Base-by-base conservation (phyloP, 805 yeast species). In the Saccharomycopsis sp. region DNA sequence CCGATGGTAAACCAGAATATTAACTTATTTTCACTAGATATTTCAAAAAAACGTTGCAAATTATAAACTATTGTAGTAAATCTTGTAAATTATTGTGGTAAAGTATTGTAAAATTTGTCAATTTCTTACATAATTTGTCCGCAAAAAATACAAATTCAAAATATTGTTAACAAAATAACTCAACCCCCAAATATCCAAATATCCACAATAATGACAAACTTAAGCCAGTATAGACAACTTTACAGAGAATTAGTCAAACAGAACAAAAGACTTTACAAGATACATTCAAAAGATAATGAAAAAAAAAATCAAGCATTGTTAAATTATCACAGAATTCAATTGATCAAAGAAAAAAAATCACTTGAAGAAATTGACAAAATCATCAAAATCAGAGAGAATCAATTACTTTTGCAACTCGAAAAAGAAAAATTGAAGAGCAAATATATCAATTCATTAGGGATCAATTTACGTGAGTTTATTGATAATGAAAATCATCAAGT, bases 241-340 rank as follows among this genome's bases (percentile, higher is more conserved):
- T 42, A 42, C 30, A 6, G 44, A 6, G 49, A 45, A 31, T 44
- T 45, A 27, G 17, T 42, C 15, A 18, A n/a, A 12, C 46, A 35
- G 21, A 36, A 45, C 37, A 37, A 37, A 18, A 15, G 36, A 13
- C 29, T 42, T 13, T 39, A 29, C 41, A 56, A 57, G 33, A 50
- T 57, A n/a, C 70, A 66, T 32, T 49, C 59, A 35, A 57, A 61
- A 39, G 66, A 67, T 36, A 62, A 66, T 13, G 15, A 59, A 5
- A 67, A 68, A 45, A 70, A 64, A 43, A 64, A 64, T 40, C 61
- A 61, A 31, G 71, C 79, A 0, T 46, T 67, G 33, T 54, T 71
- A 26, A 66, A 63, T 31, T 74, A 74, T 51, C 64, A 66, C 49
- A 69, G 68, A 54, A 49, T 72, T 50, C 73, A 68, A 39, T 27